phyloP scores from a whole-genome alignment of 2,329 filamentous ascomycete species.

The Penicillium sp. region DNA sequence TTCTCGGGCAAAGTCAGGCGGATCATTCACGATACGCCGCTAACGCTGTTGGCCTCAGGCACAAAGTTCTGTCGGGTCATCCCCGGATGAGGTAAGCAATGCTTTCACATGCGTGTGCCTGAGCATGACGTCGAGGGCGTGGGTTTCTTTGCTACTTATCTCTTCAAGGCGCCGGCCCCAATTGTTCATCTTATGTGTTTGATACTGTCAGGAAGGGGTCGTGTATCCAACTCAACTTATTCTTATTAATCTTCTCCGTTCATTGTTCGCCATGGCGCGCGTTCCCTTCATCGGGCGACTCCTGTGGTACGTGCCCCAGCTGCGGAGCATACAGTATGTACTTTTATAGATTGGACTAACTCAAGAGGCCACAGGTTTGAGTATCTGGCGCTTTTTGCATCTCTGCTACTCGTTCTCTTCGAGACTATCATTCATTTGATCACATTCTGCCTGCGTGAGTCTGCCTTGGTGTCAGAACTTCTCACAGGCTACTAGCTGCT shows the following conservation, averaged over 20 bases:
- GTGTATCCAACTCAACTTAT: constrained; percentile 8
- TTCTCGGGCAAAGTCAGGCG: constrained; percentile 14
- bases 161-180: neutral
- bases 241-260: neutral
- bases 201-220: neutral
- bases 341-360: constrained; percentile 6
- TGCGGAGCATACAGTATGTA: constrained; percentile 1
- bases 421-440: constrained; percentile 79
- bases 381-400: constrained; percentile 79
- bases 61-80: neutral
- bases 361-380: constrained; percentile 55
- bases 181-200: neutral
- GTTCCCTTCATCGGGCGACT: constrained; percentile 60
- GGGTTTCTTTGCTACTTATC: constrained; percentile 1
- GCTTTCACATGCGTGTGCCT: constrained; percentile 28
- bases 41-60: constrained; percentile 10
- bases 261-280: constrained; percentile 43
- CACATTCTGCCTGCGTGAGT: constrained; percentile 78
- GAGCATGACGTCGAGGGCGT: constrained; percentile 18
- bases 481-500: constrained; percentile 9
- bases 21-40: constrained; percentile 7
- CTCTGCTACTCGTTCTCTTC: constrained; percentile 73
- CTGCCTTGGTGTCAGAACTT: neutral
- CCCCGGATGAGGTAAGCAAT: constrained; percentile 32
- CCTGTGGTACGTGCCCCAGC: constrained; percentile 37